Evolutionary conservation across 2,329 filamentous ascomycete species (phyloP), one percentile per base, ranked within the genome.

Genomic region (Phaeosphaeria sp.): DNA sequence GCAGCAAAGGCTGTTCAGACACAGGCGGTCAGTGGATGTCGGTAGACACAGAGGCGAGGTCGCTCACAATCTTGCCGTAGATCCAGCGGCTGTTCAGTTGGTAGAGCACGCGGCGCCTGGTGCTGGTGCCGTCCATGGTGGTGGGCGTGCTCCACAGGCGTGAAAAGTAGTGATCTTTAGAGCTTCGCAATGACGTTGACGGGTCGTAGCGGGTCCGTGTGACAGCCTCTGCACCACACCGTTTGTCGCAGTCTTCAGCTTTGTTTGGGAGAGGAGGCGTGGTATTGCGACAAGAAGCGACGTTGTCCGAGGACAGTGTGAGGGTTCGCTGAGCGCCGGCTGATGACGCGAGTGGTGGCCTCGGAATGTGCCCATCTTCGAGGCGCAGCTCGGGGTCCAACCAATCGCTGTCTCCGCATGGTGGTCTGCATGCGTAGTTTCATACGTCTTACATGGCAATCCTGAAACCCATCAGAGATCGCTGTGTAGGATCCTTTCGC

Each of bases 1-100:
- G 93, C 56, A 98, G 82, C 54, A 98, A 83, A 71, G 95, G 94
- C 95, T 98, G 77, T 64, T 40, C 30, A 54, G 49, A 52, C 42
- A 50, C 20, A 39, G 50, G 57, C 60, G 50, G 60, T 61, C 57
- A 64, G 54, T 46, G 33, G 30, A n/a, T 11, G 33, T 46, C 49
- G 25, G 40, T 27, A 24, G 11, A 49, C 36, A 3, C 27, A 53
- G 42, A 24, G 21, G 36, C 7, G 22, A 27, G 30, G 49, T 56
- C 53, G 59, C 89, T 74, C 83, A 93, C 91, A 73, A 92, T 81
- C 75, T 85, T 86, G 63, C 89, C 90, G 77, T 87, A 91, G 64
- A 93, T 87, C 77, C 87, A 92, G 77, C 89, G 88, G 76, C 82
- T 87, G 73, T 91, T 92, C 71, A 90, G 81, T 69, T 86, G 80